Evolutionary conservation across 192 early-diverging fungal species (phyloP).

Genomic region (Coemansia sp.): DNA sequence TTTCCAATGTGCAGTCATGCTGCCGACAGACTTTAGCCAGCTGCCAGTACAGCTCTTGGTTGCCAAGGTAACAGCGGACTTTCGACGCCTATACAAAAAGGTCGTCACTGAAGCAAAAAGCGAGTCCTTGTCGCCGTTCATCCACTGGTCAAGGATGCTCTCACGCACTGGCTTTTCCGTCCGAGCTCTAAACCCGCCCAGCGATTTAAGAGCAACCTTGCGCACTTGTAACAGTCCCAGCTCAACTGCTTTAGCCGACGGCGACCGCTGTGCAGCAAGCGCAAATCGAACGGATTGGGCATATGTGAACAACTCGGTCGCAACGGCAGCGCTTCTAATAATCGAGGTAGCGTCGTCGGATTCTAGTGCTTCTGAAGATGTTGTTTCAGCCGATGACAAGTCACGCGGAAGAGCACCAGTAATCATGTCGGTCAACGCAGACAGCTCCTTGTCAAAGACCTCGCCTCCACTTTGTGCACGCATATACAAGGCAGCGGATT

Average conservation of each 20-base stretch:
- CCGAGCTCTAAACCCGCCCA: conserved; percentile 18
- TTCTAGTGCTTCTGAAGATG: not conserved
- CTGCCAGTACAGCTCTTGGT: conserved; percentile 29
- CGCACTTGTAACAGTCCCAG: conserved; percentile 27
- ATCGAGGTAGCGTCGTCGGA: conserved; percentile 8
- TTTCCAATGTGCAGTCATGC: conserved; percentile 36
- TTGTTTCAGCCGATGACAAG: not conserved
- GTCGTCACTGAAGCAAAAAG: not conserved
- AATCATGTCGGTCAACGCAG: conserved; percentile 14
- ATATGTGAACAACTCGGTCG: conserved; percentile 40
- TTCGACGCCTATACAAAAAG: conserved; percentile 19
- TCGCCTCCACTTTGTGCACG: conserved; percentile 6
- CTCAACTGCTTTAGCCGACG: conserved; percentile 16
- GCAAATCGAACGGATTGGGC: conserved; percentile 21
- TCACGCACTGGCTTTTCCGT: conserved; percentile 13
- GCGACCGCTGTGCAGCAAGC: conserved; percentile 12
- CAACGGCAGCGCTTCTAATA: conserved; percentile 14
- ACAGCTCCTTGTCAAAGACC: conserved; percentile 18
- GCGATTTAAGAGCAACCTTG: conserved; percentile 19
- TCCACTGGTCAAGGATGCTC: conserved; percentile 26
- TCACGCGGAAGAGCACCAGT: conserved; percentile 3
- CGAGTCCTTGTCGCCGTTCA: not conserved
- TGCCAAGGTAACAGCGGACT: conserved; percentile 7
- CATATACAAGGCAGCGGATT: conserved; percentile 18
- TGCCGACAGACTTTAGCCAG: conserved; percentile 39